These are phyloP conservation scores for Plicaturopsis crispa DNA, from an alignment of 768 basidiomycete genomes.

Conservation along the genomic window DNA sequence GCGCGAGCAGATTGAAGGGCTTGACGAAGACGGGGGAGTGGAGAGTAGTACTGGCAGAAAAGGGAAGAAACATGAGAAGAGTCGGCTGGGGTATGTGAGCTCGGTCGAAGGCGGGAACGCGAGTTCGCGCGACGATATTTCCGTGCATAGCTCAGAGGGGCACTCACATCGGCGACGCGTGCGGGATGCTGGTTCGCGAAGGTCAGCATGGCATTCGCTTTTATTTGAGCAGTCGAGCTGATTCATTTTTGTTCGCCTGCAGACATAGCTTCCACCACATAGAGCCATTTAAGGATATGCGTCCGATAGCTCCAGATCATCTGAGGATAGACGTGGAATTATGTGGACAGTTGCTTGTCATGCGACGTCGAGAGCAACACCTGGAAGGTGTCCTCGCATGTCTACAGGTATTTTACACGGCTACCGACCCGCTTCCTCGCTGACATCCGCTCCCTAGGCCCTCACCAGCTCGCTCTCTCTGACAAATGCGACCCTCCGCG, in stretches of 20 bases:
- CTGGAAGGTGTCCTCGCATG: constrained; percentile 55
- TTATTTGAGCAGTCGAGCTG: too few species aligned
- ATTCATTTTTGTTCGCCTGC: too few species aligned
- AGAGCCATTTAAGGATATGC: constrained; percentile 35
- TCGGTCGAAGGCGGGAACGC: too few species aligned
- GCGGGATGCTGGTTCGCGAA: too few species aligned
- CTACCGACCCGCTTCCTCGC: too few species aligned
- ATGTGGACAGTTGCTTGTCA: constrained; percentile 64
- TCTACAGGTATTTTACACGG: constrained; percentile 46
- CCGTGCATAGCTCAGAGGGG: too few species aligned
- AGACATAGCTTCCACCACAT: constrained; percentile 66
- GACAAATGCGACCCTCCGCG: constrained; percentile 49
- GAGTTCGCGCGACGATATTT: too few species aligned
- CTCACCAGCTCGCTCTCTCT: constrained; percentile 45
- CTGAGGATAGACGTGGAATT: constrained; percentile 79
- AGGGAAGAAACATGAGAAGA: constrained; percentile 9
- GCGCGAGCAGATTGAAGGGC: constrained; percentile 23
- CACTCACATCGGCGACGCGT: too few species aligned
- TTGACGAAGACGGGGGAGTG: constrained; percentile 22
- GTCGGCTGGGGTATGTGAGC: not conserved
- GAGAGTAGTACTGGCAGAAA: too few species aligned
- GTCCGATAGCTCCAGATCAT: constrained; percentile 46
- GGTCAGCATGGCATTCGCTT: too few species aligned
- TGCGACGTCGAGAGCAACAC: constrained; percentile 62
- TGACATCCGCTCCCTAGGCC: constrained; percentile 22